Evolutionary conservation across 805 yeast genomes (phyloP), one percentile per base, ranked within the genome.

Genomic region (Starmerella floricola): DNA sequence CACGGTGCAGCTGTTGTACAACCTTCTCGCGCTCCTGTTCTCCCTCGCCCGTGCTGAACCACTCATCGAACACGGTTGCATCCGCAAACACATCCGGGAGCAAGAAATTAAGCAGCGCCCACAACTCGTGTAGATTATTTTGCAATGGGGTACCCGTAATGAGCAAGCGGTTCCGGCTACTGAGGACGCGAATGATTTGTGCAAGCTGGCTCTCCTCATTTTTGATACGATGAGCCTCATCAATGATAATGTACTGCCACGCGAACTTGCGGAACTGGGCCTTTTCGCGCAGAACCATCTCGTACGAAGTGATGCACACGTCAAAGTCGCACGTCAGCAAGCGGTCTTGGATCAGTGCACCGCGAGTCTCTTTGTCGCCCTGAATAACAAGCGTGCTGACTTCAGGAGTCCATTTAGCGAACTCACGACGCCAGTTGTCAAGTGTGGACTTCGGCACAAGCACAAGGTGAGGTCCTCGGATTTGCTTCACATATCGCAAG

Each of bases 101-200:
- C 27, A 88, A 62, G 61, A 87, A 88, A 60, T 88, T 91, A 45
- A 88, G 66, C 40, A 88, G 67, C 0, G 97, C 95, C 98, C 98
- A 88, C 41, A 88, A 67, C 62, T 91, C 98, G 62, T 91, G 98
- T 42, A 88, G 65, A 51, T 91, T 91, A 59, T 88, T 88, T 56
- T 88, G 98, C 40, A 88, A 64, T 0, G 98, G 98, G 0, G 98
- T 88, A 50, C 98, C 98, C 0, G 98, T 88, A 46, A 88, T 86
- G 44, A 88, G 65, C 34, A 88, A 63, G 47, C 98, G 68, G 59
- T 84, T 84, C 44, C 78, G 74, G 15, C 95, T 84, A 58, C 82
- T 81, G 58, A 88, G 86, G 20, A 86, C 62, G 50, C 97, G 73
- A 46, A 91, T 87, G 49, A 91, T 87, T 61, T 88, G 96, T 2